Evolutionary conservation across 192 early-diverging fungal genomes (phyloP), one percentile per base, ranked within the genome.

Genomic region (Podila minutissima): DNA sequence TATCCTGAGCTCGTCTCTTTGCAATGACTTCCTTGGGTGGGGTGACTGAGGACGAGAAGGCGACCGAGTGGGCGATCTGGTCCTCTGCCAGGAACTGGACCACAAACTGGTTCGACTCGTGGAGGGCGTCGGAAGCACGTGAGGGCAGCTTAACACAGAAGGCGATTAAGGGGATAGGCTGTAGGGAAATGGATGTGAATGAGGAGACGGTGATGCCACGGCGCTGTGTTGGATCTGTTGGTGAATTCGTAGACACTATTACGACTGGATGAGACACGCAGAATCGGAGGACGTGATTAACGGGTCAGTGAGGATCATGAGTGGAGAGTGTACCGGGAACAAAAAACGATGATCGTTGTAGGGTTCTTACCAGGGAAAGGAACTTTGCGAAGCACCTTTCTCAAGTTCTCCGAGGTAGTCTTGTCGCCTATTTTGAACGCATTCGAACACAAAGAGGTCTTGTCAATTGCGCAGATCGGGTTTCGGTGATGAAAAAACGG

Each of bases 171-270:
- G 92, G 89, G 8, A 82, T 66, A 11, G 92, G 92, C 28, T 84
- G 66, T 4, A 93, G 73, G 7, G 89, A 88, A 29, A 93, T 86
- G 1, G 92, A 92, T 0, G 89, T 89, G 60, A 93, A 92, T 6
- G 91, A 92, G 12, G 86, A 87, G 33, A 90, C 88, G 11, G 92
- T 93, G 59, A 89, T 92, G 11, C 92, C 92, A 24, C 88, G 85
- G 32, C 79, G 77, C 26, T 82, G 62, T 6, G 62, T 50, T 33
- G 83, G 72, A 59, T 88, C 73, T 3, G 62, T 48, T 4, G 75
- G 78, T 3, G 67, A 59, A 22, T 74, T 67, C 0, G 88, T 88
- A 1, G 89, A 88, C 2, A 91, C 88, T 7, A 90, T 85, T 3
- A 87, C 88, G 26, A 89, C 88, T 74, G 38, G 15, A 58, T 46